Percentiles rank a stretch among this genome's conserved stretches.
These are phyloP conservation scores for Hevea brasiliensis DNA, from an alignment of 345 rosid genomes.

Conservation along the genomic window DNA sequence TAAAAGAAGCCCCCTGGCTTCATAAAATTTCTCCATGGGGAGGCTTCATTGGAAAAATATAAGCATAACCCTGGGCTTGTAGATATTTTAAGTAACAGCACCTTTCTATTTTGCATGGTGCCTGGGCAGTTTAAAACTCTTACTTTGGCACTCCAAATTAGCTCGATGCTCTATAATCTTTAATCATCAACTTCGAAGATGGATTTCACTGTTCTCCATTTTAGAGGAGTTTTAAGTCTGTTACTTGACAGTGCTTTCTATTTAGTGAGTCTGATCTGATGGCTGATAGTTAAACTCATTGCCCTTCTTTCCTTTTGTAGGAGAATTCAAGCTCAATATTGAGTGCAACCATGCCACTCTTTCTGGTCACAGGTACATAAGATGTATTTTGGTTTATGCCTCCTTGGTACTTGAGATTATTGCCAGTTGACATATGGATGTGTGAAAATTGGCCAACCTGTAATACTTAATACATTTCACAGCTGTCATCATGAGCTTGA, in stretches of 20 bases:
- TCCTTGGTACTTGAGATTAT: background rate
- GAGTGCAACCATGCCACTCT: constrained; percentile 98
- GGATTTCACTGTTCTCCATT: background rate
- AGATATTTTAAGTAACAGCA: background rate
- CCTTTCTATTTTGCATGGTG: background rate
- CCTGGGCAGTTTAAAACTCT: background rate
- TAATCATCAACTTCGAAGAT: background rate
- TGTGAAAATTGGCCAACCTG: background rate
- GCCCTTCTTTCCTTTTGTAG: constrained; percentile 29
- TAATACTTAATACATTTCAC: constrained; percentile 15
- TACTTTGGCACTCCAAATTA: background rate
- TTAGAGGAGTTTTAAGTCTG: background rate
- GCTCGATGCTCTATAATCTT: background rate
- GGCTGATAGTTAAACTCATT: background rate
- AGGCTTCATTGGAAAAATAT: no score
- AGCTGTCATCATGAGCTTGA: constrained; percentile 96
- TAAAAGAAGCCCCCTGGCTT: no score
- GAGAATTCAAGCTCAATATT: constrained; percentile 79
- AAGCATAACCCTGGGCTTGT: background rate
- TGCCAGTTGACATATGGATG: background rate
- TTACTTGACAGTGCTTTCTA: no score
- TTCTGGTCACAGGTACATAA: constrained; percentile 74
- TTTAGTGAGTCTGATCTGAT: background rate
- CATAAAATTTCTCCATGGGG: no score
- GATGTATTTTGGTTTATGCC: background rate